Evolutionary conservation across 2,329 filamentous ascomycete genomes (phyloP).

Genomic region (Alternaria viburni): DNA sequence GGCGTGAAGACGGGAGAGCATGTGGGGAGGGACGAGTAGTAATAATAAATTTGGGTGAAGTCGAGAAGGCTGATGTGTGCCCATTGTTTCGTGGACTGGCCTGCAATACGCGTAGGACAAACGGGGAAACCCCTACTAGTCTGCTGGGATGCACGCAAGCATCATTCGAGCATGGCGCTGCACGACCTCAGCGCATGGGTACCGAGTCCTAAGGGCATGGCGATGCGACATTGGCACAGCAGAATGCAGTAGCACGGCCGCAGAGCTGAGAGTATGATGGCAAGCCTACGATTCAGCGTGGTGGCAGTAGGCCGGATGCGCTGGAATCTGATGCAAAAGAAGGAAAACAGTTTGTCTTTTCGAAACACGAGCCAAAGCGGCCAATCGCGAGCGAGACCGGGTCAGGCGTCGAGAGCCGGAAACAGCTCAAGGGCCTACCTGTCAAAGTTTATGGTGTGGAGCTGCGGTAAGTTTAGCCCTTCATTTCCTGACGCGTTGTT

Average conservation of each 20-base stretch:
- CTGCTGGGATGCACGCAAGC: slow-evolving; percentile 40
- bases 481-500: slow-evolving; percentile 50
- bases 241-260: slow-evolving; percentile 30
- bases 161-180: slow-evolving; percentile 36
- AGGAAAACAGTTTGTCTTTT: slow-evolving; percentile 19
- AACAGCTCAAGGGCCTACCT: slow-evolving; percentile 34
- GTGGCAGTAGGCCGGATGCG: slow-evolving; percentile 19
- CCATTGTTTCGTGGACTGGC: slow-evolving; percentile 42
- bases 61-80: slow-evolving; percentile 35
- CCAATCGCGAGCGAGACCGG: slow-evolving; percentile 30
- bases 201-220: slow-evolving; percentile 26
- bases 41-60: slow-evolving; percentile 43
- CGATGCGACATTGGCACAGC: slow-evolving; percentile 29
- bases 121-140: slow-evolving; percentile 30
- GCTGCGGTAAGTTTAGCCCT: slow-evolving; percentile 31
- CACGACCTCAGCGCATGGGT: slow-evolving; percentile 34
- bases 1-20: slow-evolving; percentile 24
- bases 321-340: slow-evolving; percentile 21
- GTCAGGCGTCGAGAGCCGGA: slow-evolving; percentile 14
- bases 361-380: slow-evolving; percentile 9
- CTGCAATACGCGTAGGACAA: slow-evolving; percentile 43
- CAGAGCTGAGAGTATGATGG: slow-evolving; percentile 17
- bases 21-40: slow-evolving; percentile 39
- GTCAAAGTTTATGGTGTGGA: slow-evolving; percentile 33
- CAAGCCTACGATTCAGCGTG: not conserved